Conservation (phyloP, 495 filamentous ascomycete genomes). For the Aspergillus sclerotiicarbonarius region DNA sequence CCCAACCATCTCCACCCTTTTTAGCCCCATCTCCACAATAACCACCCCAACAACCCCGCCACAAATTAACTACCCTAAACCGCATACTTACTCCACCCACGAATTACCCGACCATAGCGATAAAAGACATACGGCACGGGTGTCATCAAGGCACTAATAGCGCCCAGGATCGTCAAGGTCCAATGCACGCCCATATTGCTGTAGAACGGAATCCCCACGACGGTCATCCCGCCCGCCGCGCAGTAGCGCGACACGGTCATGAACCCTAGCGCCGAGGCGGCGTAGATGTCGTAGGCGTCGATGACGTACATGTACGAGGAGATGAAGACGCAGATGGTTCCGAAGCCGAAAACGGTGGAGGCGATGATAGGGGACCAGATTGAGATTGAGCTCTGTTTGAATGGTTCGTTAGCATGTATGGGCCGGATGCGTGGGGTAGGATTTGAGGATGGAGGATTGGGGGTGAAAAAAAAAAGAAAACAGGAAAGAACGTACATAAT, state of each 20-base stretch:
- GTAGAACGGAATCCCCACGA: constrained; percentile 51
- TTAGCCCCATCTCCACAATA: background rate
- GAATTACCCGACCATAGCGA: constrained; percentile 46
- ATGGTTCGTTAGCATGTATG: background rate
- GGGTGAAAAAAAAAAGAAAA: constrained; percentile 7
- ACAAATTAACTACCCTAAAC: constrained; percentile 8
- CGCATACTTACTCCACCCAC: constrained; percentile 48
- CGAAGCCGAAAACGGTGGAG: constrained; percentile 51
- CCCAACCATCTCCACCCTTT: background rate
- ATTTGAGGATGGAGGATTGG: constrained; percentile 31
- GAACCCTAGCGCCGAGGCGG: constrained; percentile 45
- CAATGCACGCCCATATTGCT: constrained; percentile 54
- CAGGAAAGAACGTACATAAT: constrained; percentile 27
- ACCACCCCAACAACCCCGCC: background rate
- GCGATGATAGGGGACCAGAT: constrained; percentile 54
- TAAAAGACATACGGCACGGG: constrained; percentile 57
- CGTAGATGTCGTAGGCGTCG: constrained; percentile 49
- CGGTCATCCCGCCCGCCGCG: constrained; percentile 49
- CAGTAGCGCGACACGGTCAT: constrained; percentile 52
- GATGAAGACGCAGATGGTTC: constrained; percentile 53
- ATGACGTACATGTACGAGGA: constrained; percentile 56
- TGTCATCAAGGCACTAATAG: constrained; percentile 48
- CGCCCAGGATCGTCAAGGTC: constrained; percentile 54
- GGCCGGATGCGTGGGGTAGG: background rate
- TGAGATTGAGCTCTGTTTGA: constrained; percentile 36